phyloP scores from a whole-genome alignment of 106 monocot genomes.

The Platanthera zijinensis region DNA sequence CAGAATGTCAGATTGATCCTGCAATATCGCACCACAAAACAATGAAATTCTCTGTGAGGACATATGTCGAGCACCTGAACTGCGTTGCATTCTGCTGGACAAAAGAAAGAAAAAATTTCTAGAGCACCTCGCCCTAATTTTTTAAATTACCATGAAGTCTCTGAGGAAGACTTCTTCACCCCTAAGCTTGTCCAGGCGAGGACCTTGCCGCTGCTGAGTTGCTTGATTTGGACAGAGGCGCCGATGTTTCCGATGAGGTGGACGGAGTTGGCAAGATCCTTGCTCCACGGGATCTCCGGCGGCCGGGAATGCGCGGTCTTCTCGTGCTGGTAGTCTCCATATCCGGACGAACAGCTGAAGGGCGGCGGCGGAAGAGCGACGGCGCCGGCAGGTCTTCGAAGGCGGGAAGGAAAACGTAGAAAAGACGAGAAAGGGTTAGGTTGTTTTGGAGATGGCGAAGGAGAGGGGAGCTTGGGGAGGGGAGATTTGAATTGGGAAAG shows the following conservation, averaged over 20 bases:
- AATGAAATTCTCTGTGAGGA: not conserved
- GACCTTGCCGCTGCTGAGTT: conserved; percentile 59
- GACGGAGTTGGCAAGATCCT: conserved; percentile 36
- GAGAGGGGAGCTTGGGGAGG: no score
- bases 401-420: not conserved
- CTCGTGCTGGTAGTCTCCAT: conserved; percentile 1
- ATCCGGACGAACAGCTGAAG: not conserved
- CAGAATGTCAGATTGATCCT: conserved; percentile 88
- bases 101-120: not conserved
- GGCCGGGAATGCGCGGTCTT: not conserved
- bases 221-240: conserved; percentile 57
- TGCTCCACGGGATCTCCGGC: conserved; percentile 12
- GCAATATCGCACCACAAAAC: conserved; percentile 5
- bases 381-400: not conserved
- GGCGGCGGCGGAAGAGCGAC: not conserved
- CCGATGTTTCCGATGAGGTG: conserved; percentile 62
- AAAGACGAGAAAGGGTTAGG: not conserved
- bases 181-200: conserved; percentile 72
- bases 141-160: conserved; percentile 44
- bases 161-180: conserved; percentile 55
- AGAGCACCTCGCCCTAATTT: not conserved
- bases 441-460: not conserved
- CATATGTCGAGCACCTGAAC: conserved; percentile 2
- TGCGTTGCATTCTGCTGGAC: not conserved
- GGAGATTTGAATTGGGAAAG: conserved; percentile 1